phyloP scores from a whole-genome alignment of 2,329 filamentous ascomycete genomes.

The Fusarium vanettenii region DNA sequence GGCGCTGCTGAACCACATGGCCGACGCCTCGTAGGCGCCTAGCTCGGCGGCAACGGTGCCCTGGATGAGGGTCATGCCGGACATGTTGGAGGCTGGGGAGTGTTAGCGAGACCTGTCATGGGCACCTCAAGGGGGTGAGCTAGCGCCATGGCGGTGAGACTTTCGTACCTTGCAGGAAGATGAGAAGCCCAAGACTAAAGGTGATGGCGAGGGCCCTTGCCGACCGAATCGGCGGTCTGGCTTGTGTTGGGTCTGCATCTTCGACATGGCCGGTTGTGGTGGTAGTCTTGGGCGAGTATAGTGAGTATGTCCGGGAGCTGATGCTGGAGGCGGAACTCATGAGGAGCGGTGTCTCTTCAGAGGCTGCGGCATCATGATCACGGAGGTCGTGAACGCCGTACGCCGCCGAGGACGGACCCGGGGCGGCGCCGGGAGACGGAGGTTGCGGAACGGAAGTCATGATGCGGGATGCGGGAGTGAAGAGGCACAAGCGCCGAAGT shows the following conservation, averaged over 20 bases:
- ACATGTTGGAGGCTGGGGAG: constrained; percentile 74
- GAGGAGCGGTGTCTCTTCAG: constrained; percentile 41
- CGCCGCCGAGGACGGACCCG: constrained; percentile 5
- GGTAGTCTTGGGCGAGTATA: not conserved
- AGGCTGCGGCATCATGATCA: not conserved
- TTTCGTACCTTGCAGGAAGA: constrained; percentile 44
- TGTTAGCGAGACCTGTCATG: constrained; percentile 3
- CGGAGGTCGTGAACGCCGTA: not conserved
- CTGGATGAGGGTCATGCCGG: constrained; percentile 84
- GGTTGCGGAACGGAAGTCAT: constrained; percentile 9
- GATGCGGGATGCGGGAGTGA: not conserved
- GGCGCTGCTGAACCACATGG: constrained; percentile 84
- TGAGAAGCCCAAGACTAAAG: constrained; percentile 42
- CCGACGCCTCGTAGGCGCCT: constrained; percentile 76
- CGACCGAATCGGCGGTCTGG: constrained; percentile 40
- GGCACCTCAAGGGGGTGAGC: not conserved
- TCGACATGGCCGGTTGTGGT: constrained; percentile 9
- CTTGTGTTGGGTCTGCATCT: not conserved
- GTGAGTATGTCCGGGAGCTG: not conserved
- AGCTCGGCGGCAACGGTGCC: constrained; percentile 80
- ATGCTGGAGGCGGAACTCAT: constrained; percentile 9
- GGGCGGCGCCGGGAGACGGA: constrained; percentile 6
- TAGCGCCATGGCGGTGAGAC: not conserved
- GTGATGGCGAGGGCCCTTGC: constrained; percentile 59
- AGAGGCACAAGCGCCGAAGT: not conserved